Evolutionary conservation across 179 eudicot species (phyloP).

Genomic region (Sideroxylon spinosum): DNA sequence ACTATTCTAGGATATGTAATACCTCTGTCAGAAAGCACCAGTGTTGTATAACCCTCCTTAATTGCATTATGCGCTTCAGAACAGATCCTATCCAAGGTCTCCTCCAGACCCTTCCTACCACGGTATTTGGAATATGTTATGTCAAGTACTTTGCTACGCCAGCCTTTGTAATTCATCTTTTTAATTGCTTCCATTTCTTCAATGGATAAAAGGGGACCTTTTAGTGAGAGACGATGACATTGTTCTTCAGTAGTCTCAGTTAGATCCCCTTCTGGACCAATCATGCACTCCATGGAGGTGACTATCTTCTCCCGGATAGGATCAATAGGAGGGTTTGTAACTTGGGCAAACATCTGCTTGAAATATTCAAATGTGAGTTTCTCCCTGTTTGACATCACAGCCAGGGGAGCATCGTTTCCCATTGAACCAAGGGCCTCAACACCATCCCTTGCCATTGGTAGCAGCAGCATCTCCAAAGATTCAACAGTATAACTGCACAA

Average conservation of each 20-base stretch:
- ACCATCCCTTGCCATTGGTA: conserved; percentile 98
- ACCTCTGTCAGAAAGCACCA: conserved; percentile 99
- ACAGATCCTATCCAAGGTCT: conserved; percentile 90
- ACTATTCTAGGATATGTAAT: conserved; percentile 16
- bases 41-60: conserved; percentile 68
- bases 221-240: conserved; percentile 90
- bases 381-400: conserved; percentile 96
- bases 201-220: conserved; percentile 81
- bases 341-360: conserved; percentile 99
- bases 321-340: conserved; percentile 97
- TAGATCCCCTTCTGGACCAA: conserved; percentile 98
- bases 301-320: conserved; percentile 97
- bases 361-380: conserved; percentile 94
- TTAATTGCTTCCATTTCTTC: conserved; percentile 94
- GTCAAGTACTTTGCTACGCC: conserved; percentile 94
- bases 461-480: conserved; percentile 85
- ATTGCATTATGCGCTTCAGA: conserved; percentile 80
- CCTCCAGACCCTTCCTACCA: conserved; percentile 85
- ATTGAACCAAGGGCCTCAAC: conserved; percentile 97
- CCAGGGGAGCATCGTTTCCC: conserved; percentile 99
- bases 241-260: conserved; percentile 96
- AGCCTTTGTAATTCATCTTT: conserved; percentile 89
- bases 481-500: conserved; percentile 76
- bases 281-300: conserved; percentile 98
- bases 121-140: conserved; percentile 69